Percentiles rank a stretch among this genome's conserved stretches.
Conservation (phyloP, 805 yeast genomes). For the Barnettozyma siamensis region DNA sequence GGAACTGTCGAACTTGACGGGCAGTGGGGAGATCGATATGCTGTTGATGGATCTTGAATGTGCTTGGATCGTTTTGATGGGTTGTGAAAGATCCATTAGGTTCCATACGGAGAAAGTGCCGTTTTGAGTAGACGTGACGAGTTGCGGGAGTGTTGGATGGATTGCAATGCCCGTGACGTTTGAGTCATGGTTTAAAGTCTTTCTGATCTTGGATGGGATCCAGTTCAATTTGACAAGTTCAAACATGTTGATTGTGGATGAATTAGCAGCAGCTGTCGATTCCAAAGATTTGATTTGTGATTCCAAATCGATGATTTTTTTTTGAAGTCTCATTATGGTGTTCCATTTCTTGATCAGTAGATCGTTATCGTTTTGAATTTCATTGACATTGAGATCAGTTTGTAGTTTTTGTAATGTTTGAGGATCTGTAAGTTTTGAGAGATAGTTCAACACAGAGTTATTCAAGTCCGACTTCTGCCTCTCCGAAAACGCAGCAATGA, state of each 20-base stretch:
- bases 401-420: constrained; percentile 15
- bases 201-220: constrained; percentile 23
- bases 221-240: constrained; percentile 19
- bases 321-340: constrained; percentile 75
- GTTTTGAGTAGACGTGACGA: constrained; percentile 59
- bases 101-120: constrained; percentile 76
- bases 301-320: constrained; percentile 66
- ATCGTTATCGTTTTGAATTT: constrained; percentile 22
- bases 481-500: constrained; percentile 28
- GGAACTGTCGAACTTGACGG: constrained; percentile 16
- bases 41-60: constrained; percentile 68
- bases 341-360: constrained; percentile 79
- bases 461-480: constrained; percentile 42
- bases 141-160: constrained; percentile 67
- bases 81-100: constrained; percentile 48
- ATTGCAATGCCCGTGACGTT: constrained; percentile 58
- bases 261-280: not conserved
- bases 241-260: constrained; percentile 4
- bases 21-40: constrained; percentile 49
- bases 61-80: constrained; percentile 61
- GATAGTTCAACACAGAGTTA: constrained; percentile 43
- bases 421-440: constrained; percentile 28
- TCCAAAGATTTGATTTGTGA: constrained; percentile 34
- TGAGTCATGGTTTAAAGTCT: constrained; percentile 31
- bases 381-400: constrained; percentile 17